Evolutionary conservation across 768 basidiomycete species (phyloP).

Genomic region (Russula griseocarnosa): DNA sequence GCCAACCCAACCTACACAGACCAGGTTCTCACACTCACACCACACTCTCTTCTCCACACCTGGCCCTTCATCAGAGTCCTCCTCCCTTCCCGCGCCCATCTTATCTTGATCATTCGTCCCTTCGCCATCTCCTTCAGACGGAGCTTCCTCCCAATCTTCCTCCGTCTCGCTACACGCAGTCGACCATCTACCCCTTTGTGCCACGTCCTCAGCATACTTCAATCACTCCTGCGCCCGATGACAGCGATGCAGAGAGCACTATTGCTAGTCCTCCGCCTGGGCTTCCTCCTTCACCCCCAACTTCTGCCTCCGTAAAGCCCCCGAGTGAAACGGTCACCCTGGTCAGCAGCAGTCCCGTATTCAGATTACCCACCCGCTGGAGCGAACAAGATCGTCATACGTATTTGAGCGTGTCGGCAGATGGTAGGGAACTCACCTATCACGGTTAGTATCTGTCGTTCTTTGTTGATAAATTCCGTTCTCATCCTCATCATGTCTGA

Average conservation of each 20-base stretch:
- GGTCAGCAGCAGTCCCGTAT: conserved; percentile 33
- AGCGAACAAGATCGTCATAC: conserved; percentile 61
- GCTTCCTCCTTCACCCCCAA: conserved; percentile 24
- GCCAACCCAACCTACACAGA: conserved; percentile 18
- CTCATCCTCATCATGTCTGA: conserved; percentile 11
- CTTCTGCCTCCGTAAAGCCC: conserved; percentile 19
- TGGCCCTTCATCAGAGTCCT: conserved; percentile 34
- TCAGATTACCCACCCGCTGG: conserved; percentile 75
- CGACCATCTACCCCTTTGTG: conserved; percentile 13
- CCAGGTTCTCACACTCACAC: conserved; percentile 32
- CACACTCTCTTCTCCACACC: conserved; percentile 31
- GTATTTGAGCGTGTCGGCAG: conserved; percentile 56
- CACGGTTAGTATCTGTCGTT: conserved; percentile 45
- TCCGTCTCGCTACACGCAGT: conserved; percentile 26
- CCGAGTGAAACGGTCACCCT: conserved; percentile 23
- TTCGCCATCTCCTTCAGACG: conserved; percentile 65
- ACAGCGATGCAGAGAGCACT: conserved; percentile 31
- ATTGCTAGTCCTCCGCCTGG: conserved; percentile 26
- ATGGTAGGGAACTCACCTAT: conserved; percentile 72
- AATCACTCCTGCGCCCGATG: conserved; percentile 28
- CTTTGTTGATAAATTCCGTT: not conserved
- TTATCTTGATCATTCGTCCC: conserved; percentile 72
- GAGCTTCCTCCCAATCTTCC: conserved; percentile 43
- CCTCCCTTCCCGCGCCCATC: conserved; percentile 59
- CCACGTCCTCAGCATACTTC: conserved; percentile 44